Evolutionary conservation across 805 yeast genomes (phyloP).

Genomic region (Barnettozyma vustinii): DNA sequence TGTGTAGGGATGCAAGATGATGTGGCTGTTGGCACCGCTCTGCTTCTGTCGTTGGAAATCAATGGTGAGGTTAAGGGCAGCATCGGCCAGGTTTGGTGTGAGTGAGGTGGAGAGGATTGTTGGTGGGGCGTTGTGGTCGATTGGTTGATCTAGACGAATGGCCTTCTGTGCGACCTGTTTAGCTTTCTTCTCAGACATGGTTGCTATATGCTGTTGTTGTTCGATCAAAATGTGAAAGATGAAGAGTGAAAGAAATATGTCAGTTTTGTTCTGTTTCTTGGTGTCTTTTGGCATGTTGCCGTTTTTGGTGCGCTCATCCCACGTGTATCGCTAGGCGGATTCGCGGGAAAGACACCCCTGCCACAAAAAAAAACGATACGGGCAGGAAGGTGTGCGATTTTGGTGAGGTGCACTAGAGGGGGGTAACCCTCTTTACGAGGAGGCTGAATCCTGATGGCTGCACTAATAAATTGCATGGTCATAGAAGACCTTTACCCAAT

Average conservation of each 20-base stretch:
- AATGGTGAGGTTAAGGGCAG: slow-evolving; percentile 56
- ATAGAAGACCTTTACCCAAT: too few relatives aligned
- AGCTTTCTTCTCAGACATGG: not conserved
- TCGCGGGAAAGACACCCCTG: not conserved
- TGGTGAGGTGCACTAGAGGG: too few relatives aligned
- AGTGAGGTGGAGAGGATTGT: slow-evolving; percentile 45
- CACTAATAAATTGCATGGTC: too few relatives aligned
- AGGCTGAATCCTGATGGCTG: too few relatives aligned
- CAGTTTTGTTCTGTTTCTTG: not conserved
- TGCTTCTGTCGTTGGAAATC: slow-evolving; percentile 39
- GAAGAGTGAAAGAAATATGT: not conserved
- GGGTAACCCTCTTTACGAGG: too few relatives aligned
- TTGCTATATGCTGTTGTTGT: not conserved
- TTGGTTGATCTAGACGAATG: slow-evolving; percentile 48
- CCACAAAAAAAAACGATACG: too few relatives aligned
- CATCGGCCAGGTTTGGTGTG: slow-evolving; percentile 53
- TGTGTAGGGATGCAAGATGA: slow-evolving; percentile 42
- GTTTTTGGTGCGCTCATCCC: not conserved
- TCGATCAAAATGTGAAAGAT: not conserved
- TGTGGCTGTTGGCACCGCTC: slow-evolving; percentile 27
- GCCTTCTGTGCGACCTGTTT: slow-evolving; percentile 37
- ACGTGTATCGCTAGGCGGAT: not conserved
- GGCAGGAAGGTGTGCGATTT: too few relatives aligned
- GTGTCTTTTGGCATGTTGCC: not conserved
- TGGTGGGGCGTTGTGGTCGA: slow-evolving; percentile 46